Evolutionary conservation across 2,329 filamentous ascomycete species (phyloP).

Genomic region (Aspergillus eucalypticola): DNA sequence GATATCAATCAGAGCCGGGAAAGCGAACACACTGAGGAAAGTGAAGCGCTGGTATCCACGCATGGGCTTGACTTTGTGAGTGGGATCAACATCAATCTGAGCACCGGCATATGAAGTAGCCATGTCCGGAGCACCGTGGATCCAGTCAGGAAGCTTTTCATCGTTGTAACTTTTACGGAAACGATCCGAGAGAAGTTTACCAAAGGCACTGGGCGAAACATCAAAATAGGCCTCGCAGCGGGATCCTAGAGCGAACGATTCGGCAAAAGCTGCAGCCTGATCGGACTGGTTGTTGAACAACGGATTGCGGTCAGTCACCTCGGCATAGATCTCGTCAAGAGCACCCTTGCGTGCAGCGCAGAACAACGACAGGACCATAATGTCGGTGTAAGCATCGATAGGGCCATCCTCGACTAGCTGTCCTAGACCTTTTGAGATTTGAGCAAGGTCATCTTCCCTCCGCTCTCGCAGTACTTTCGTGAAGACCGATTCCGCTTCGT

Average conservation of each 20-base stretch:
- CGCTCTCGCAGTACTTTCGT: slow-evolving; percentile 30
- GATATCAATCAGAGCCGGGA: slow-evolving; percentile 64
- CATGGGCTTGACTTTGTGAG: slow-evolving; percentile 46
- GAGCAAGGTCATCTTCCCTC: slow-evolving; percentile 37
- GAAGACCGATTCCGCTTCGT: slow-evolving; percentile 36
- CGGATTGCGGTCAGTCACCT: slow-evolving; percentile 63
- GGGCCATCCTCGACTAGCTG: slow-evolving; percentile 31
- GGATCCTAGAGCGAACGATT: slow-evolving; percentile 64
- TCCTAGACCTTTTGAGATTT: slow-evolving; percentile 41
- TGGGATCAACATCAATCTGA: slow-evolving; percentile 55
- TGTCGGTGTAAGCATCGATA: slow-evolving; percentile 53
- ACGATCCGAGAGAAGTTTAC: slow-evolving; percentile 44
- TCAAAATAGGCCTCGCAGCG: slow-evolving; percentile 65
- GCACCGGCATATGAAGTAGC: slow-evolving; percentile 55
- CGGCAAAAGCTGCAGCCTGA: slow-evolving; percentile 64
- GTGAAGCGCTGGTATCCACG: slow-evolving; percentile 55
- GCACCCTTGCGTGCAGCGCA: slow-evolving; percentile 58
- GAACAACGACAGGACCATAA: slow-evolving; percentile 60
- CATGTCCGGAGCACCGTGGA: slow-evolving; percentile 52
- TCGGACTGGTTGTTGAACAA: slow-evolving; percentile 62
- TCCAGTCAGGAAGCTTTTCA: slow-evolving; percentile 52
- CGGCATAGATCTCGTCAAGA: slow-evolving; percentile 64
- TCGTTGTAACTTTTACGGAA: slow-evolving; percentile 49
- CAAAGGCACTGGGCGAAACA: slow-evolving; percentile 52
- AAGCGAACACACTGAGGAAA: slow-evolving; percentile 62